Base-by-base conservation (phyloP, 2,329 filamentous ascomycete species). In the Podosphaera xanthii region DNA sequence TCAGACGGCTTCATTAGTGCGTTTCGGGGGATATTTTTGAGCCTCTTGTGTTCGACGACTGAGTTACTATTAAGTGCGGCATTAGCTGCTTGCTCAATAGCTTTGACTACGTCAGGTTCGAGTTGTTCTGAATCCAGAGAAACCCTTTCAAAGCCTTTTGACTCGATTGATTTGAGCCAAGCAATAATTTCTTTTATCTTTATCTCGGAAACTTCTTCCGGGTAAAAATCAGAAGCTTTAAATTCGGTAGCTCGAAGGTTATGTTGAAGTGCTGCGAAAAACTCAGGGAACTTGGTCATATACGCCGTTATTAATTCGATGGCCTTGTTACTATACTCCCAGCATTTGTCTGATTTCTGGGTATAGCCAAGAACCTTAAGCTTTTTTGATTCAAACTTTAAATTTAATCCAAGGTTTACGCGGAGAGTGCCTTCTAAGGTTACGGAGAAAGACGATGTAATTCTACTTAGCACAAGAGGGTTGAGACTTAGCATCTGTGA, bases 331-430 rank as follows among this genome's bases (percentile, higher is more conserved):
- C 90, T 96, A 70, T 95, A 98, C 71, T 98, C 92, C 94, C 94
- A 98, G 4, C 94, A 92, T 35, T 81, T 85, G 10, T 81, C 76
- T 3, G 83, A 83, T 68, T 92, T 92, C 65, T 89, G 85, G 33
- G 91, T 95, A 71, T 96, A 98, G 0, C 92, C 92, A 38, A 98
- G 74, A 5, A 98, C 92, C 73, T 98, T 98, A 65, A 90, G 78
- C 72, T 96, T 95, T 72, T 87, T 91, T 2, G 82, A 87, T 69
- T 98, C 92, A 61, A 98, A 98, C 70, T 98, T 98, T 64, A 98
- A 77, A 67, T 98, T 98, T 62, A 98, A 76, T 0, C 92, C 92
- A 33, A 98, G 75, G 66, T 98, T 98, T 62, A 95, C 77, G 65
- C 87, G 86, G 31, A 65, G 64, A 60, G 89, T 75, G 34, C 86